Conservation (phyloP, 495 filamentous ascomycete species). For the Penicillium ochrochloron region DNA sequence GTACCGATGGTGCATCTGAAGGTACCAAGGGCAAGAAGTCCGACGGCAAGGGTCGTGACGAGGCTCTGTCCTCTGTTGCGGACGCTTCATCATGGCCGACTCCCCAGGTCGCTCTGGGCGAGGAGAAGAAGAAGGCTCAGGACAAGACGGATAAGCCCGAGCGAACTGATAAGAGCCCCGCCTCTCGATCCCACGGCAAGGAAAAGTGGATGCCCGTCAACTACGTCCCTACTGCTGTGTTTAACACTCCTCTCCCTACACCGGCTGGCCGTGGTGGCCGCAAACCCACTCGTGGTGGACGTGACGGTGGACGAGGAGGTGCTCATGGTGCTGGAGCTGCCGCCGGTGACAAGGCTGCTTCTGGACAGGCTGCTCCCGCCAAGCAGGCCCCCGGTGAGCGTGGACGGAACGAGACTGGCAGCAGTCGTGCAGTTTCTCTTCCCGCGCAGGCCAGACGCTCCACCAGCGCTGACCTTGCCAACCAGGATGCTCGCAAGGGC, state of each 20-base stretch:
- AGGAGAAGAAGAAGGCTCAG: constrained; percentile 72
- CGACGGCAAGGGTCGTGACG: constrained; percentile 49
- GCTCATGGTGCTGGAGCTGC: constrained; percentile 48
- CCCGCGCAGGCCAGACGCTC: constrained; percentile 48
- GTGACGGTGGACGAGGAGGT: constrained; percentile 60
- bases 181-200: constrained; percentile 61
- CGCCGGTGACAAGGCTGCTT: constrained; percentile 47
- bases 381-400: constrained; percentile 46
- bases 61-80: constrained; percentile 61
- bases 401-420: constrained; percentile 44
- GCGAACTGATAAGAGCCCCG: constrained; percentile 64
- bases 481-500: constrained; percentile 41
- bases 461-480: constrained; percentile 39
- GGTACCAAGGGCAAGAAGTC: constrained; percentile 48
- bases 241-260: constrained; percentile 74
- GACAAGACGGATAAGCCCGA: constrained; percentile 68
- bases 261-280: constrained; percentile 64
- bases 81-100: constrained; percentile 89
- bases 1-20: constrained; percentile 34
- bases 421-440: constrained; percentile 46
- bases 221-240: constrained; percentile 78
- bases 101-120: constrained; percentile 75
- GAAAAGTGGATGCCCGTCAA: constrained; percentile 74
- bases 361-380: constrained; percentile 34
- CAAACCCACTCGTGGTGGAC: constrained; percentile 55